Conservation (phyloP, 2,329 filamentous ascomycete genomes). For the Aquanectria penicillioides region DNA sequence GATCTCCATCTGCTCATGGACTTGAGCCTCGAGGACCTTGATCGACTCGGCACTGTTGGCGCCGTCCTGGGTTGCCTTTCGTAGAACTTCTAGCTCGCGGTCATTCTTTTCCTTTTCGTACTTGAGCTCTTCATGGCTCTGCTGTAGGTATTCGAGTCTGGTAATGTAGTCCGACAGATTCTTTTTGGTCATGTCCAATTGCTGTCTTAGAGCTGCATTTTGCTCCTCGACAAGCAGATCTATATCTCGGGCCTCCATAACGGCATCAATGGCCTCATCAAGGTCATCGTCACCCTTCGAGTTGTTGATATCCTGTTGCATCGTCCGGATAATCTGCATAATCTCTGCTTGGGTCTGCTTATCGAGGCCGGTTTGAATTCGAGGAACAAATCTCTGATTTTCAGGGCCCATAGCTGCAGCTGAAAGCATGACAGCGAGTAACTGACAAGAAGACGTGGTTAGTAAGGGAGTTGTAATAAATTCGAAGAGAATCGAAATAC, state of each 20-base stretch:
- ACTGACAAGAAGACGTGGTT: constrained; percentile 53
- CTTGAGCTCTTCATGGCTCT: constrained; percentile 72
- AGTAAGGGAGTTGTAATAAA: constrained; percentile 28
- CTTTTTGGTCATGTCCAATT: constrained; percentile 65
- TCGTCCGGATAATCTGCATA: constrained; percentile 55
- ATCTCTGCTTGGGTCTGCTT: constrained; percentile 55
- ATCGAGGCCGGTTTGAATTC: constrained; percentile 55
- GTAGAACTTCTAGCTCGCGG: constrained; percentile 61
- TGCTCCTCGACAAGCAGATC: constrained; percentile 67
- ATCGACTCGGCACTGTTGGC: constrained; percentile 62
- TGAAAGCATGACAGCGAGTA: constrained; percentile 70
- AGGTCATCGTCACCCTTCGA: constrained; percentile 51
- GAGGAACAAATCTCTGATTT: constrained; percentile 62
- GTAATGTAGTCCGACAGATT: constrained; percentile 68
- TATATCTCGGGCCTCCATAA: constrained; percentile 59
- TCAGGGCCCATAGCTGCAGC: constrained; percentile 70
- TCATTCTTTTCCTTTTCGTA: constrained; percentile 69
- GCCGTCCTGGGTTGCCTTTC: constrained; percentile 62
- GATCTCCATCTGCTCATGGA: constrained; percentile 75
- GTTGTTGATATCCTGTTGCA: constrained; percentile 51
- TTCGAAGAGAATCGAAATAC: constrained; percentile 43
- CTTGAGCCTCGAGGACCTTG: constrained; percentile 63
- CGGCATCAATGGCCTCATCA: constrained; percentile 52
- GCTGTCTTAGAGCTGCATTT: constrained; percentile 59
- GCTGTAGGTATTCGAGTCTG: constrained; percentile 68